Conservation (phyloP, 2,329 filamentous ascomycete genomes). For the Monascus ruber region DNA sequence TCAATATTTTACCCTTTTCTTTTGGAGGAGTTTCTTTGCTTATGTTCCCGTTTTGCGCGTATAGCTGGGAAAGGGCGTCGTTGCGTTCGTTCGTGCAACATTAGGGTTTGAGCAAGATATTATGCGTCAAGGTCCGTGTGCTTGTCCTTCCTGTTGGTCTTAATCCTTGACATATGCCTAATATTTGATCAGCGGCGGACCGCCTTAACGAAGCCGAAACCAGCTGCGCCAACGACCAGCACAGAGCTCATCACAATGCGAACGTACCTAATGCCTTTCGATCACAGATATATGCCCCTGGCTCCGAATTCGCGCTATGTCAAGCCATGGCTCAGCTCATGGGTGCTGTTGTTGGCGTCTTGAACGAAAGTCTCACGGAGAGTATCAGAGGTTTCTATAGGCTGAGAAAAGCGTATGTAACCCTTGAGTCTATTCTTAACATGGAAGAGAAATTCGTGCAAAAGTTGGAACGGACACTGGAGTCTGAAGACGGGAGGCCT, state of each 20-base stretch:
- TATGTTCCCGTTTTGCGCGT: conserved; percentile 1
- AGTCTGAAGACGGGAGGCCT: neutral
- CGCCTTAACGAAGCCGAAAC: conserved; percentile 65
- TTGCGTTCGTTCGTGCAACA: conserved; percentile 74
- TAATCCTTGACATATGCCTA: conserved; percentile 9
- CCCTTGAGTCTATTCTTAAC: conserved; percentile 66
- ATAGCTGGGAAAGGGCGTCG: conserved; percentile 66
- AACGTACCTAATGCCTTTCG: conserved; percentile 40
- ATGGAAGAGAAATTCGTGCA: conserved; percentile 54
- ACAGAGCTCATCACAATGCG: conserved; percentile 56
- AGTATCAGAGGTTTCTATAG: conserved; percentile 88
- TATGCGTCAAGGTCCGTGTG: conserved; percentile 57
- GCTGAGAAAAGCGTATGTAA: conserved; percentile 74
- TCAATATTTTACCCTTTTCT: neutral
- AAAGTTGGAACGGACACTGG: neutral
- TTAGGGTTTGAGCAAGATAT: conserved; percentile 86
- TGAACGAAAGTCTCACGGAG: conserved; percentile 89
- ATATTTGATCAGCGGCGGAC: conserved; percentile 45
- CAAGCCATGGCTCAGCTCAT: conserved; percentile 81
- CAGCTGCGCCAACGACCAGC: conserved; percentile 63
- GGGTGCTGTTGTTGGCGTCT: conserved; percentile 73
- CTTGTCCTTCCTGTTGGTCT: neutral
- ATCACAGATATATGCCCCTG: conserved; percentile 63
- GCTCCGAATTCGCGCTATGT: conserved; percentile 76
- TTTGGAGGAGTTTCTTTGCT: neutral